These are phyloP conservation scores for Lumnitzera littorea DNA, from an alignment of 345 rosid genomes.

Conservation along the genomic window DNA sequence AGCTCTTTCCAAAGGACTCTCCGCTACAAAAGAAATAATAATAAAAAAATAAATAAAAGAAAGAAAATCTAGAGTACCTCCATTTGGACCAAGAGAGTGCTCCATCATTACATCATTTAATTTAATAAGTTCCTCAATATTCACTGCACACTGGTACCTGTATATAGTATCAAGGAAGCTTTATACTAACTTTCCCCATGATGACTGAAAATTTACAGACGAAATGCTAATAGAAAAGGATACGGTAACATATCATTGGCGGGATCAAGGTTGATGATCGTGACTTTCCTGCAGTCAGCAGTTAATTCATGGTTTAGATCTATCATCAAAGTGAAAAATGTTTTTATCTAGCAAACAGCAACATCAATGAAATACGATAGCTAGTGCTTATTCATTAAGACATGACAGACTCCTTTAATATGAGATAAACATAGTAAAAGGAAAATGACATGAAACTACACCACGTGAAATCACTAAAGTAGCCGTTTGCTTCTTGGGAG, in stretches of 20 bases:
- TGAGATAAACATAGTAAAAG: no score
- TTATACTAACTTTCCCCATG: not conserved
- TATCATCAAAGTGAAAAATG: not conserved
- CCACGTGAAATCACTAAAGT: no score
- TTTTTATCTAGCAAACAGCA: no score
- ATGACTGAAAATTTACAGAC: no score
- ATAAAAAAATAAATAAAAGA: not conserved
- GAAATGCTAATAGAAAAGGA: constrained; percentile 25
- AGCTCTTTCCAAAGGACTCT: no score
- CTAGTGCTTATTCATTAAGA: no score
- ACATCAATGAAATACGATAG: no score
- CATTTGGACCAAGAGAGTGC: constrained; percentile 92
- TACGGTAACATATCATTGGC: constrained; percentile 88
- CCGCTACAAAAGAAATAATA: not conserved
- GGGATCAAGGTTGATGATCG: constrained; percentile 87
- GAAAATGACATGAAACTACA: no score
- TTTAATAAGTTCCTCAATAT: constrained; percentile 75
- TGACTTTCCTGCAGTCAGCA: constrained; percentile 64
- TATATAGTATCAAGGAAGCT: constrained; percentile 34
- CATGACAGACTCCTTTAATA: no score
- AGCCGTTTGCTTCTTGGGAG: no score
- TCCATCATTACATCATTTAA: constrained; percentile 75
- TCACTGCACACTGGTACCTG: constrained; percentile 81
- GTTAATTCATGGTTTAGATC: not conserved
- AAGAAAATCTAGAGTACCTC: constrained; percentile 38